phyloP scores from a whole-genome alignment of 306 rosid genomes.

The Coriaria nepalensis region DNA sequence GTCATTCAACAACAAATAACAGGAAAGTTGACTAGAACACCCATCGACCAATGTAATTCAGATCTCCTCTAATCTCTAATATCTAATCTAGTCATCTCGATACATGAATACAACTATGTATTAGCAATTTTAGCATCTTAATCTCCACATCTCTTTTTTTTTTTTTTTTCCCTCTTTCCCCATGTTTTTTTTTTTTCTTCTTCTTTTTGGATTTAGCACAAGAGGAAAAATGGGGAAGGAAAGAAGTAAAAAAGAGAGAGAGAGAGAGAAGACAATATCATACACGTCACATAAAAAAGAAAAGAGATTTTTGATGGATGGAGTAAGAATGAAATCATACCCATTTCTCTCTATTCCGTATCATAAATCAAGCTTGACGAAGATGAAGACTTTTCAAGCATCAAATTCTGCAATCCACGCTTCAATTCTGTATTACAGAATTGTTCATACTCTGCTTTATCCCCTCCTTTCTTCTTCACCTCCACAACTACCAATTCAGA shows the following conservation, averaged over 20 bases:
- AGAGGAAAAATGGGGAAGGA: slow-evolving; percentile 5
- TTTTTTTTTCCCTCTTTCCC: not conserved
- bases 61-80: no score
- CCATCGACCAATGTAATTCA: no score
- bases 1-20: no score
- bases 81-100: no score
- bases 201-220: slow-evolving; percentile 3
- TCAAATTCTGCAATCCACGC: slow-evolving; percentile 52
- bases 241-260: slow-evolving; percentile 1
- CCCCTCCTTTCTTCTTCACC: slow-evolving; percentile 84
- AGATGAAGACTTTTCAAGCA: slow-evolving; percentile 32
- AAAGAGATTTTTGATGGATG: slow-evolving; percentile 1
- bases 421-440: slow-evolving; percentile 51
- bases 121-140: slow-evolving; percentile 8
- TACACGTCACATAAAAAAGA: slow-evolving; percentile 17
- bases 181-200: slow-evolving; percentile 3
- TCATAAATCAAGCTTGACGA: slow-evolving; percentile 23
- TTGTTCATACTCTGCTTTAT: slow-evolving; percentile 56
- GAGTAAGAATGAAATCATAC: slow-evolving; percentile 13
- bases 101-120: no score
- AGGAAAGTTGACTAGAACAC: no score
- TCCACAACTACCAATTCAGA: slow-evolving; percentile 73
- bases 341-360: slow-evolving; percentile 18
- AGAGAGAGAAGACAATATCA: slow-evolving; percentile 22
- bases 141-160: not conserved